phyloP scores from a whole-genome alignment of 768 basidiomycete species.

The Royoungia palumana region DNA sequence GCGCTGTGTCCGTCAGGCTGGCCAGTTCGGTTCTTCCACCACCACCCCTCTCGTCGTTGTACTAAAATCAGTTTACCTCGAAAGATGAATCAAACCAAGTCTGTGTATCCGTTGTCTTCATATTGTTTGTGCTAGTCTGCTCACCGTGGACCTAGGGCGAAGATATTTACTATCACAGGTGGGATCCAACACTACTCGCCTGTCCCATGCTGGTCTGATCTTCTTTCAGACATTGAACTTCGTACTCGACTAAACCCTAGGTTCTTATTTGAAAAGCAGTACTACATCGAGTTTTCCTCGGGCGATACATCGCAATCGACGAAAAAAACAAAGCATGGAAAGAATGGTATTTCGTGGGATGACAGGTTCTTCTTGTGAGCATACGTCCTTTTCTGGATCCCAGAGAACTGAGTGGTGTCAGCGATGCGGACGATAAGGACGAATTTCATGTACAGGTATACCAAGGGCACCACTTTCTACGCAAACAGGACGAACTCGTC shows the following conservation, averaged over 20 bases:
- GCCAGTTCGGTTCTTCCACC: no score
- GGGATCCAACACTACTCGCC: rapidly evolving
- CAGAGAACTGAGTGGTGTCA: background rate
- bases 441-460: background rate
- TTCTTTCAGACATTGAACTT: conserved; percentile 6
- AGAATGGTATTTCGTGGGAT: background rate
- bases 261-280: background rate
- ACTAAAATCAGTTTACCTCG: no score
- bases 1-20: no score
- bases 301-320: background rate
- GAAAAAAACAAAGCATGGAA: background rate
- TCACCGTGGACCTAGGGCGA: background rate
- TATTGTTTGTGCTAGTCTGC: no score
- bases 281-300: background rate
- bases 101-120: no score
- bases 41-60: no score
- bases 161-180: conserved; percentile 3
- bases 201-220: background rate
- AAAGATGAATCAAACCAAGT: no score
- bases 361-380: background rate
- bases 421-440: background rate
- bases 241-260: background rate
- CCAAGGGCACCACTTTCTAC: background rate
- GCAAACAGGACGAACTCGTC: background rate
- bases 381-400: no score